These are phyloP conservation scores for Gamsiella multidivaricata DNA, from an alignment of 192 early-diverging fungal species.

Conservation along the genomic window DNA sequence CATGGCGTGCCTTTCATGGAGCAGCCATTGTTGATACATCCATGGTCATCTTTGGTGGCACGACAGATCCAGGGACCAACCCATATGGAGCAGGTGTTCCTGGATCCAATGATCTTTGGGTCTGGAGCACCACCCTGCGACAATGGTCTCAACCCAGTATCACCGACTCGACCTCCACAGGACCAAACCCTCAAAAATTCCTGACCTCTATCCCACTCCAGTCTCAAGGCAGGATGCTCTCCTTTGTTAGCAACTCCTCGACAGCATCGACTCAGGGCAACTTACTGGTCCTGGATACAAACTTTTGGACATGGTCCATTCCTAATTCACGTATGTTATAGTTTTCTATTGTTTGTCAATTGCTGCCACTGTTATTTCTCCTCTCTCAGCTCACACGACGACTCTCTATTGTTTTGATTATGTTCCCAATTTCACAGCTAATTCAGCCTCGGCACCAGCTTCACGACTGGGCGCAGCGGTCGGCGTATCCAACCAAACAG, in stretches of 20 bases:
- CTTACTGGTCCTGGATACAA: conserved; percentile 56
- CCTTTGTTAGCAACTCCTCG: conserved; percentile 58
- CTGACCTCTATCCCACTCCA: conserved; percentile 43
- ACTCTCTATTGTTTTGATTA: conserved; percentile 16
- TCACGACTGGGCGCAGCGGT: conserved; percentile 39
- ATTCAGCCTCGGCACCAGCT: conserved; percentile 17
- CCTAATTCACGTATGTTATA: conserved; percentile 55
- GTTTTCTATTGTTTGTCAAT: background rate
- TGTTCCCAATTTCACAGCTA: no score
- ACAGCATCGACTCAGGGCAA: conserved; percentile 25
- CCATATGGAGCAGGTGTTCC: conserved; percentile 24
- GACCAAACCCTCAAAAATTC: conserved; percentile 50
- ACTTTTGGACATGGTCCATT: conserved; percentile 57
- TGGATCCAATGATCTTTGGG: conserved; percentile 57
- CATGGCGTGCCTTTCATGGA: conserved; percentile 52
- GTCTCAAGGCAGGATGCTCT: conserved; percentile 51
- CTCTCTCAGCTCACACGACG: background rate
- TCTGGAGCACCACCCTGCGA: conserved; percentile 58
- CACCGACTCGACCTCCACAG: background rate
- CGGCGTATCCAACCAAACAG: conserved; percentile 8
- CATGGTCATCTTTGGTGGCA: conserved; percentile 64
- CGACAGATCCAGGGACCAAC: conserved; percentile 31
- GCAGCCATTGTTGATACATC: conserved; percentile 50
- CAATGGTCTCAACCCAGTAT: conserved; percentile 58
- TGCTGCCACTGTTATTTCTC: background rate